These are phyloP conservation scores for Asterella californica DNA, from an alignment of 225 moss, liverwort and hornwort genomes.

Conservation along the genomic window DNA sequence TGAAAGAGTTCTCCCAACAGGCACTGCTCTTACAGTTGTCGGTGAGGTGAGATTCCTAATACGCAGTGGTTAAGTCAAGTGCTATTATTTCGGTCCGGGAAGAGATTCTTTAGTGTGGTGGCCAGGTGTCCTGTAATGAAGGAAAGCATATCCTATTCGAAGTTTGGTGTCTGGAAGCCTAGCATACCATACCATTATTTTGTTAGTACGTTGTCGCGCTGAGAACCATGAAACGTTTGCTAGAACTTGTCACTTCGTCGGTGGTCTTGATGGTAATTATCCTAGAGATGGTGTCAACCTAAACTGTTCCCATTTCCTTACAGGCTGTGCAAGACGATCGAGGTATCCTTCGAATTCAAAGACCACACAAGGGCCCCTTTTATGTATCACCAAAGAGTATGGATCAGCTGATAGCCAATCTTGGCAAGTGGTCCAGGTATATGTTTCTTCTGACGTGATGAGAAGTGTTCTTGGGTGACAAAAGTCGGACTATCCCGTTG, in stretches of 20 bases:
- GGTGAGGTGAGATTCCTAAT: constrained; percentile 54
- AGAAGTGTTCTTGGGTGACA: background rate
- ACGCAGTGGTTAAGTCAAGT: background rate
- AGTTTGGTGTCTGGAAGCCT: too few relatives aligned
- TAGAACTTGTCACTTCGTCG: background rate
- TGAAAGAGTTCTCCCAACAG: constrained; percentile 94
- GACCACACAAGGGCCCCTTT: constrained; percentile 90
- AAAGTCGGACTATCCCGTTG: background rate
- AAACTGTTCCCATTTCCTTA: background rate
- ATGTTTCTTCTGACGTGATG: background rate
- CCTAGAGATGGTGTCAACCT: background rate
- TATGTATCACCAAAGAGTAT: constrained; percentile 89
- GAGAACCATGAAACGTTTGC: background rate
- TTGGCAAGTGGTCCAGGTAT: constrained; percentile 88
- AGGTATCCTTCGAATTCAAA: constrained; percentile 84
- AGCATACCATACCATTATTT: too few relatives aligned
- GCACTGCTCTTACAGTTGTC: constrained; percentile 86
- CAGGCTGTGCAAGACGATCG: constrained; percentile 86
- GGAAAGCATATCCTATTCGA: too few relatives aligned
- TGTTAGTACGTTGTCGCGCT: too few relatives aligned
- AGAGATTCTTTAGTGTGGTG: too few relatives aligned
- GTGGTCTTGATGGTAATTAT: background rate
- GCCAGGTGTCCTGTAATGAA: too few relatives aligned
- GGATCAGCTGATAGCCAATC: constrained; percentile 82
- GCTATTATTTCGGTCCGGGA: too few relatives aligned